Base-by-base conservation (phyloP, 352 stramenopile species). In the Phytophthora aleatoria region DNA sequence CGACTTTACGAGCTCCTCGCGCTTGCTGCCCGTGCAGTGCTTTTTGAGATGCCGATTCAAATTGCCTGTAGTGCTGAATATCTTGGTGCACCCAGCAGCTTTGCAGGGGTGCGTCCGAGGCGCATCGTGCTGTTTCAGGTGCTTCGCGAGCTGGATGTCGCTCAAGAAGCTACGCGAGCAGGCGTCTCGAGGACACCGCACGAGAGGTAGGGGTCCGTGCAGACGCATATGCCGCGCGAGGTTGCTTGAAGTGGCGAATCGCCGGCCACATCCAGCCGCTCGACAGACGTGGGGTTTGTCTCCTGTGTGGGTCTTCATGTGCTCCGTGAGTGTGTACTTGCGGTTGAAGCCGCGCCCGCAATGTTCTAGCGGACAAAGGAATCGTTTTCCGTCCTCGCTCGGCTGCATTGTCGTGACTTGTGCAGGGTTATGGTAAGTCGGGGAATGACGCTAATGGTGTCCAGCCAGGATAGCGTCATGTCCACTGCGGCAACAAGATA, bases 191-290 rank as follows among this genome's bases (percentile, higher is more conserved):
- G 72, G 65, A 16, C 74, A 83, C 39, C 61, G 39, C 24, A 79
- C 61, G 38, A 68, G 76, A 26, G 76, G 55, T 30, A 79, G 60
- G 24, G 65, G 70, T 0, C 69, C 73, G 33, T 89, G 80, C 0
- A 87, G 53, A 8, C 76, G 76, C 57, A 78, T 83, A 66, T 89
- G 80, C 33, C 80, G 74, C 49, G 78, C 71, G 20, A 89, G 64
- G 42, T 89, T 89, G 55, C 80, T 79, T 1, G 80, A 85, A 5
- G 80, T 89, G 45, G 60, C 80, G 59, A 89, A 89, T 36, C 78
- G 59, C 61, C 78, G 82, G 33, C 69, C 61, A 27, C 80, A 89
- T 1, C 50, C 55, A 1, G 47, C 26, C 1, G 64, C 65, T n/a
- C 70, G 68, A 53, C 79, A 89, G 2, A 71, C 50, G 38, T 84